phyloP scores from a whole-genome alignment of 1,284 basidiomycete genomes.

The Polyporus tsugae region DNA sequence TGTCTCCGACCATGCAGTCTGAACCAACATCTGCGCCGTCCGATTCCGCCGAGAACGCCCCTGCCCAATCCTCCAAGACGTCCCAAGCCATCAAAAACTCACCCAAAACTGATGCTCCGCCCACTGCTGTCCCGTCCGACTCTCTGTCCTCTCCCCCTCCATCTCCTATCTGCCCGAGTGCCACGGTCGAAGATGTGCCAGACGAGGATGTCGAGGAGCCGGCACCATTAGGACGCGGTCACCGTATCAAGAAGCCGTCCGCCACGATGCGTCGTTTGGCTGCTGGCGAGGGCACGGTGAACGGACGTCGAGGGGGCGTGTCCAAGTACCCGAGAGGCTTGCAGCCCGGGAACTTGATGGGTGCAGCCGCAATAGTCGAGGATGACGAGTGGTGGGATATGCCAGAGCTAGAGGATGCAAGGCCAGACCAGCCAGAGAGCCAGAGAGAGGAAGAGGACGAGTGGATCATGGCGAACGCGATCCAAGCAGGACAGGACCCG shows the following conservation, averaged over 20 bases:
- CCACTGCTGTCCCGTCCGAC: neutral
- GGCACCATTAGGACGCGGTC: neutral
- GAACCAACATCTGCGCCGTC: no score
- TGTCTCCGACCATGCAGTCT: neutral
- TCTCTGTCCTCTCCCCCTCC: neutral
- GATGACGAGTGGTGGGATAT: neutral
- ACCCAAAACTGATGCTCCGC: neutral
- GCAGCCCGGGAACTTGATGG: conserved; percentile 1
- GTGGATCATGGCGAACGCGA: no score
- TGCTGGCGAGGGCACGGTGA: neutral
- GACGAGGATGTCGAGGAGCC: neutral
- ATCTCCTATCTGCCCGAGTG: neutral
- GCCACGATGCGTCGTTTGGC: neutral
- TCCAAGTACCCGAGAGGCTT: neutral
- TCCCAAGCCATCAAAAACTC: neutral
- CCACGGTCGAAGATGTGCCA: neutral
- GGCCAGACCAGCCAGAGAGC: neutral
- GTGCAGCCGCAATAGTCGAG: neutral
- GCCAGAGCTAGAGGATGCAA: neutral
- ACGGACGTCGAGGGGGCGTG: neutral
- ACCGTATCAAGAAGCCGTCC: neutral
- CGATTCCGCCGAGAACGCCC: neutral
- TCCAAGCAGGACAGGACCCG: no score
- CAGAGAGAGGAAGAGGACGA: no score
- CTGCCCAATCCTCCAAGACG: neutral